Percentiles rank a stretch among this genome's conserved stretches.
Conservation (phyloP, 83 land plant species). For the Picea engelmannii region DNA sequence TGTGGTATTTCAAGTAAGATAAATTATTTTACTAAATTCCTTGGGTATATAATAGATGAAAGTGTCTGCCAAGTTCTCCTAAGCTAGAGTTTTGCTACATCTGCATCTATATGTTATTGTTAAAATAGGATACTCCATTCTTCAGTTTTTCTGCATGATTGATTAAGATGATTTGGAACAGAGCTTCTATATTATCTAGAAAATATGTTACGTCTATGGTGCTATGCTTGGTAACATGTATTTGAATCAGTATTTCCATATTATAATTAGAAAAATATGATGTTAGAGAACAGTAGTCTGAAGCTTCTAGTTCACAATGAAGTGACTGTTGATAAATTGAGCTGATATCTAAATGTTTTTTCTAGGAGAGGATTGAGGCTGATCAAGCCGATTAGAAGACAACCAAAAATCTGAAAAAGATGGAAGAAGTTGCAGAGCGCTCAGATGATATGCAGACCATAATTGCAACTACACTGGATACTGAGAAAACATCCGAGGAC, state of each 20-base stretch:
- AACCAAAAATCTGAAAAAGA: neutral
- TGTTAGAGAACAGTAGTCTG: neutral
- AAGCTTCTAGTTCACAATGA: neutral
- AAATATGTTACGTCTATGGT: neutral
- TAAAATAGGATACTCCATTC: no score
- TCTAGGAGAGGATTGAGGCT: neutral
- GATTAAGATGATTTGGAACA: no score
- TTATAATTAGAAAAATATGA: neutral
- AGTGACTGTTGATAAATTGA: neutral
- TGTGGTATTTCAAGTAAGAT: neutral
- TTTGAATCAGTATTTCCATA: neutral
- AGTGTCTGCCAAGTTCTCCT: neutral
- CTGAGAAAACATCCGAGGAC: neutral
- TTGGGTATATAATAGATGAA: neutral
- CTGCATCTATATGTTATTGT: no score
- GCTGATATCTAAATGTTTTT: neutral
- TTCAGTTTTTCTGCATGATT: no score
- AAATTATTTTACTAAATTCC: neutral
- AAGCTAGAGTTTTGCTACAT: neutral
- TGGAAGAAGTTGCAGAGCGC: constrained; percentile 4
- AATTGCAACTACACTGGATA: neutral
- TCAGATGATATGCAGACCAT: neutral
- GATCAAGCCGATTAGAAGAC: neutral
- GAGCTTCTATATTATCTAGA: neutral
- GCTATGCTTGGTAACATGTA: neutral